A percentile compares a stretch with the other conserved stretches of the same genome.
Conservation (phyloP, 2,329 filamentous ascomycete species). For the Ilyonectria mors-panacis region DNA sequence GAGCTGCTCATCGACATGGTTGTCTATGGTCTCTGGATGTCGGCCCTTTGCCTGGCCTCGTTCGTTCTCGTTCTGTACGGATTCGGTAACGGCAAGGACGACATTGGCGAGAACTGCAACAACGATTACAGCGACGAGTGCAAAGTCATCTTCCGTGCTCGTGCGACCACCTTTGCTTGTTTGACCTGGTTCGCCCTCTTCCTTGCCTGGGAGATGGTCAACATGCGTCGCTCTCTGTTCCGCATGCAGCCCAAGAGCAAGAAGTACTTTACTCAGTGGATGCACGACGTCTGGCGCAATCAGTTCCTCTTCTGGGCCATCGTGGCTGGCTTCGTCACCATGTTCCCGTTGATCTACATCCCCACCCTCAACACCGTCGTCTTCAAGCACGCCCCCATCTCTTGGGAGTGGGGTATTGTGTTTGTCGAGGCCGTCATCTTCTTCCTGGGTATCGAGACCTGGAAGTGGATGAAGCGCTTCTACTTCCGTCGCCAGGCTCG, state of each 20-base stretch:
- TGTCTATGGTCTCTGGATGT: slow-evolving; percentile 78
- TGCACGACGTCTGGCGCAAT: slow-evolving; percentile 77
- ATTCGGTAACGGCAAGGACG: slow-evolving; percentile 61
- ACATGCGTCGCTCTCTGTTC: slow-evolving; percentile 80
- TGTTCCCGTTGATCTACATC: slow-evolving; percentile 69
- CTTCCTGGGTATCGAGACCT: slow-evolving; percentile 70
- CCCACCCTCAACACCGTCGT: slow-evolving; percentile 70
- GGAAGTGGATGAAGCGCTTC: slow-evolving; percentile 71
- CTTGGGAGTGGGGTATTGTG: slow-evolving; percentile 74
- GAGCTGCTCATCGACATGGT: slow-evolving; percentile 77
- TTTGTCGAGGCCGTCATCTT: slow-evolving; percentile 70
- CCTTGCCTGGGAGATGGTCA: slow-evolving; percentile 82
- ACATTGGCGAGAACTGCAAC: slow-evolving; percentile 74
- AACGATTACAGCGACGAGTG: slow-evolving; percentile 66
- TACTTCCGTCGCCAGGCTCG: slow-evolving; percentile 54
- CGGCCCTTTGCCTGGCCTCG: slow-evolving; percentile 68
- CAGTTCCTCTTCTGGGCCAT: slow-evolving; percentile 78
- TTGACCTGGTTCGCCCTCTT: slow-evolving; percentile 83
- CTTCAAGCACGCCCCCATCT: slow-evolving; percentile 71
- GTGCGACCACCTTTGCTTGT: slow-evolving; percentile 79
- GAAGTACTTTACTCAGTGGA: slow-evolving; percentile 75
- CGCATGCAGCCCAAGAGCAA: slow-evolving; percentile 76
- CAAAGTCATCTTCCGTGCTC: slow-evolving; percentile 76
- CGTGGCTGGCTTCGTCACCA: slow-evolving; percentile 60
- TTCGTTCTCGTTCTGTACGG: slow-evolving; percentile 68